phyloP scores from a whole-genome alignment of 2,329 filamentous ascomycete species.

The Lasiodiplodia hormozganensis region DNA sequence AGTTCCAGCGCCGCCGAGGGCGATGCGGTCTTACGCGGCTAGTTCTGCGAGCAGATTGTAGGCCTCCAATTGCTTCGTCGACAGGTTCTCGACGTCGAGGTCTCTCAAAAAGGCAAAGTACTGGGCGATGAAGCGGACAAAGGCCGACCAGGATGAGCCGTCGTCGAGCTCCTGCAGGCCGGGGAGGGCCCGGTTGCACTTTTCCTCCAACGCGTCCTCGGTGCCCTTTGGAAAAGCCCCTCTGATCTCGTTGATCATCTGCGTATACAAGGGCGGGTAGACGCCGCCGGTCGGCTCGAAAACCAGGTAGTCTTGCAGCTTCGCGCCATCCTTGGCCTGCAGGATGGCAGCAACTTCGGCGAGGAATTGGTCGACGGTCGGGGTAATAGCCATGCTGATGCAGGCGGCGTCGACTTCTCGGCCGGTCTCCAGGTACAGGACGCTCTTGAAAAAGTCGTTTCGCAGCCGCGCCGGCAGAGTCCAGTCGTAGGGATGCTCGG shows the following conservation, averaged over 20 bases:
- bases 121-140: constrained; percentile 79
- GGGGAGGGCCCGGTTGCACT: constrained; percentile 70
- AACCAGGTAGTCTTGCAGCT: constrained; percentile 73
- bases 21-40: constrained; percentile 69
- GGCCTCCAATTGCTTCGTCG: constrained; percentile 60
- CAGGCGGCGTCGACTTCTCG: not conserved
- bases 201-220: constrained; percentile 64
- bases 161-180: constrained; percentile 53
- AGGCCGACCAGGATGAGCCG: constrained; percentile 76
- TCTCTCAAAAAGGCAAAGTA: constrained; percentile 85
- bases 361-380: constrained; percentile 73
- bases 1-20: not conserved
- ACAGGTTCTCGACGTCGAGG: constrained; percentile 75
- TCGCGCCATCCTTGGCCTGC: constrained; percentile 66
- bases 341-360: constrained; percentile 68
- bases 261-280: constrained; percentile 69
- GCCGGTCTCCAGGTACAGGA: constrained; percentile 4
- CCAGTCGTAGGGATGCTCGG: constrained; percentile 17
- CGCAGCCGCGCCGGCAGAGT: constrained; percentile 10
- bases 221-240: constrained; percentile 59
- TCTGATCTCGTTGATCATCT: constrained; percentile 72
- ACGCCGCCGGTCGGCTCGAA: constrained; percentile 69
- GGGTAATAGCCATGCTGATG: constrained; percentile 54
- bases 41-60: constrained; percentile 77
- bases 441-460: not conserved